Evolutionary conservation across 106 monocot species (phyloP).

Genomic region (Ottelia alismoides): DNA sequence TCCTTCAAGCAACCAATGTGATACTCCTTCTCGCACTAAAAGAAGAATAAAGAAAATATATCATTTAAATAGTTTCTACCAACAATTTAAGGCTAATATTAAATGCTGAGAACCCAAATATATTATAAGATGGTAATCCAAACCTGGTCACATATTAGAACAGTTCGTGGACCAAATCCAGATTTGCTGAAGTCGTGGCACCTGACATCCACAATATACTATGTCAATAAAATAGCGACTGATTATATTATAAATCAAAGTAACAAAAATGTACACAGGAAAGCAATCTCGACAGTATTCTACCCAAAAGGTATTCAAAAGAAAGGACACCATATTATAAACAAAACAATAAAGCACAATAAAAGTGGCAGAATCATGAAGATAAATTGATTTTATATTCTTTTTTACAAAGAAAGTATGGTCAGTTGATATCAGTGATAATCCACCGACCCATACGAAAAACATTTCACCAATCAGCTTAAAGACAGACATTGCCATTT

Average conservation of each 20-base stretch:
- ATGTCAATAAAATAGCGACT: no score
- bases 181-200: slow-evolving; percentile 58
- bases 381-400: no score
- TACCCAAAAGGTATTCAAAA: neutral
- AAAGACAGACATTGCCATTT: neutral
- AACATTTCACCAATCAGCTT: neutral
- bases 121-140: neutral
- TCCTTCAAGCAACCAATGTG: slow-evolving; percentile 95
- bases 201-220: slow-evolving; percentile 31
- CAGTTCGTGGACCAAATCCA: slow-evolving; percentile 66
- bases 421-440: no score
- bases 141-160: slow-evolving; percentile 86
- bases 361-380: neutral
- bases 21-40: slow-evolving; percentile 89
- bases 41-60: neutral
- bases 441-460: no score
- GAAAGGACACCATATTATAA: no score
- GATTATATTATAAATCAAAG: no score
- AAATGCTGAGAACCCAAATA: neutral
- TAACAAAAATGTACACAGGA: no score
- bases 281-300: neutral
- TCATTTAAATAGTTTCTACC: neutral
- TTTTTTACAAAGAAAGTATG: no score
- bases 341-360: neutral
- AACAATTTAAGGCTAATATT: no score